phyloP scores from a whole-genome alignment of 2,329 filamentous ascomycete genomes.

The Pseudogymnoascus sp. region DNA sequence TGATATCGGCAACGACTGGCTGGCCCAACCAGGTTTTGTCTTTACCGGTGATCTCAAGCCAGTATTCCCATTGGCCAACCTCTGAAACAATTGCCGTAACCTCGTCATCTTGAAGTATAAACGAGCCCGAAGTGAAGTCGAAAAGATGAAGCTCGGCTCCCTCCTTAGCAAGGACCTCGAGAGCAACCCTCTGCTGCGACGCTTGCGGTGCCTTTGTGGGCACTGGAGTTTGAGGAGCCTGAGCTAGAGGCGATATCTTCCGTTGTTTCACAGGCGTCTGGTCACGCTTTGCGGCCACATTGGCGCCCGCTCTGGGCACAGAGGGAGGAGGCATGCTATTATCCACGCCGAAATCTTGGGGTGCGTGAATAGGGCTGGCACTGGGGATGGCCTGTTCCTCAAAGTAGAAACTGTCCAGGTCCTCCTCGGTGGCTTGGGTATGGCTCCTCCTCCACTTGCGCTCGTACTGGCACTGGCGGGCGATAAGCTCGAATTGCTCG shows the following conservation, averaged over 20 bases:
- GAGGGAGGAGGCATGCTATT: constrained; percentile 16
- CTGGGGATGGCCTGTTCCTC: constrained; percentile 55
- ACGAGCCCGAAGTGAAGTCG: constrained; percentile 79
- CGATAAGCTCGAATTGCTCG: constrained; percentile 70
- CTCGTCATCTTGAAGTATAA: constrained; percentile 67
- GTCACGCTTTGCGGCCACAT: constrained; percentile 39
- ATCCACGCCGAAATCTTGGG: constrained; percentile 29
- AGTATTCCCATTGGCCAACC: constrained; percentile 88
- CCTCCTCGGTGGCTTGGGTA: constrained; percentile 70
- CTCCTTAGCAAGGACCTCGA: constrained; percentile 67
- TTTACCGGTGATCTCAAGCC: constrained; percentile 74
- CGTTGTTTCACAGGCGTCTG: constrained; percentile 16
- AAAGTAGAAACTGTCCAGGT: constrained; percentile 79
- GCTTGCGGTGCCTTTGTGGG: constrained; percentile 54
- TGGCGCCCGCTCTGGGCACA: constrained; percentile 30
- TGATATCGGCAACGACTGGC: constrained; percentile 79
- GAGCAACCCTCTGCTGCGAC: constrained; percentile 39
- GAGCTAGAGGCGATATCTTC: constrained; percentile 22
- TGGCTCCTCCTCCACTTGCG: constrained; percentile 79
- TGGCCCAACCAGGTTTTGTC: constrained; percentile 82
- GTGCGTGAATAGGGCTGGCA: constrained; percentile 54
- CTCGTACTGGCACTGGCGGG: constrained; percentile 95
- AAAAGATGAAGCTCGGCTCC: constrained; percentile 85
- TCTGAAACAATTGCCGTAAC: constrained; percentile 78
- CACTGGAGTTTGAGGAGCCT: constrained; percentile 26